A percentile compares a stretch with the other conserved stretches of the same genome.
Evolutionary conservation across 805 yeast genomes (phyloP).

Genomic region (Candida parachauliodes): DNA sequence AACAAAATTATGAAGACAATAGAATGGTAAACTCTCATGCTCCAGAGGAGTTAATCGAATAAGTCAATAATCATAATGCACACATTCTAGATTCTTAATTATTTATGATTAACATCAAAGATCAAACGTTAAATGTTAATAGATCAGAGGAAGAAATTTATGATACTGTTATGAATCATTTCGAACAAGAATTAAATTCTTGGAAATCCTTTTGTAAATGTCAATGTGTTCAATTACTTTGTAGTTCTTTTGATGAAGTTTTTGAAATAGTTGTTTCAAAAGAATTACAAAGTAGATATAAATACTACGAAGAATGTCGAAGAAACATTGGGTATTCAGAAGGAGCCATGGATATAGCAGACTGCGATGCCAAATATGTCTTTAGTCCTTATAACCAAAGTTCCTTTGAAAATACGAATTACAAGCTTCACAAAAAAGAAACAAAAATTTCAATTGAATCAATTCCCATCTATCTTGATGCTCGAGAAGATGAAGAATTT

Average conservation of each 20-base stretch:
- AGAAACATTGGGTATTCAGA: neutral
- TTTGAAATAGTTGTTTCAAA: neutral
- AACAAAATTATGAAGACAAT: neutral
- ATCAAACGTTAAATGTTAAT: neutral
- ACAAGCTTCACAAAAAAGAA: neutral
- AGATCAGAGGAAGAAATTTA: neutral
- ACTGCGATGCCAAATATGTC: neutral
- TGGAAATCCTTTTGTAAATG: neutral
- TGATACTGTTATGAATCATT: neutral
- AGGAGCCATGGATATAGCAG: neutral
- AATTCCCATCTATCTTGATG: neutral
- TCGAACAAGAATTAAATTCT: neutral
- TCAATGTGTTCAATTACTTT: neutral
- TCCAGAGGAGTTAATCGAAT: neutral
- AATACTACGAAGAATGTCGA: neutral
- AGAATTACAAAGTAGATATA: neutral
- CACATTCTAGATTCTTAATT: neutral
- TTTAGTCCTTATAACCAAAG: slow-evolving; percentile 1
- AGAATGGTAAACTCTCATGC: neutral
- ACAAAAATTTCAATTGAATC: neutral
- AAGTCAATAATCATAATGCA: neutral
- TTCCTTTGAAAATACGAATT: neutral
- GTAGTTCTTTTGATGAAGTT: neutral
- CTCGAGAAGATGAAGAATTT: neutral
- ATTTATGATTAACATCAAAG: neutral